Base-by-base conservation (phyloP, 2,329 filamentous ascomycete species). In the Botryotinia narcissicola region DNA sequence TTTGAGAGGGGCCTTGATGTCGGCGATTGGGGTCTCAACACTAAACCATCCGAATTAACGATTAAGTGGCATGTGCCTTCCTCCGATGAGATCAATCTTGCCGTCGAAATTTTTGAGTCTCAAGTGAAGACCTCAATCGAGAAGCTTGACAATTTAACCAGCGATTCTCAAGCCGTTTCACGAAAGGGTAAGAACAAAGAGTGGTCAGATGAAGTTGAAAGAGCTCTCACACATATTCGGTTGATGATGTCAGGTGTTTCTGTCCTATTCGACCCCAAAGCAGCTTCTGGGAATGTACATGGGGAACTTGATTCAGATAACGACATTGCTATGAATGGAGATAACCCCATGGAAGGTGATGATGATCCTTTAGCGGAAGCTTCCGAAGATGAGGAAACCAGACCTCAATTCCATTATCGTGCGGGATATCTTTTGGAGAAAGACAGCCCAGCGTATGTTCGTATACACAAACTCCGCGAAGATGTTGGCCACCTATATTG, bases 151-250 rank as follows among this genome's bases (percentile, higher is more conserved):
- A 88, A 91, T 12, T 87, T 99, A n/a, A 97, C 94, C 80, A 91
- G 93, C 75, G 91, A 93, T 63, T 88, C 92, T 51, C 92, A 94
- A 1, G 91, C 90, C 3, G 91, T 98, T 71, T 97, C 94, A 82
- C 89, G 95, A 73, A 95, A 95, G 77, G 96, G 96, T 54, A 97
- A 95, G 81, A 97, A 97, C 78, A 99, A 98, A 83, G 95, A 98
- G 79, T 99, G 96, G 96, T 98, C 95, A 0, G 96, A 99, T 81
- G 97, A 99, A 81, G 92, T 98, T 42, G 95, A 94, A 2, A 87
- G 96, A 72, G 94, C 97, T 77, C 87, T 99, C 73, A 93, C 95
- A 20, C 91, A 98, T 70, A 86, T 99, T 22, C 88, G 95, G 44
- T 87, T 99, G n/a, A 90, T 97, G 62, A 90, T 97, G 40, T 97